These are phyloP conservation scores for Salix udensis DNA, from an alignment of 345 rosid species.

Conservation along the genomic window DNA sequence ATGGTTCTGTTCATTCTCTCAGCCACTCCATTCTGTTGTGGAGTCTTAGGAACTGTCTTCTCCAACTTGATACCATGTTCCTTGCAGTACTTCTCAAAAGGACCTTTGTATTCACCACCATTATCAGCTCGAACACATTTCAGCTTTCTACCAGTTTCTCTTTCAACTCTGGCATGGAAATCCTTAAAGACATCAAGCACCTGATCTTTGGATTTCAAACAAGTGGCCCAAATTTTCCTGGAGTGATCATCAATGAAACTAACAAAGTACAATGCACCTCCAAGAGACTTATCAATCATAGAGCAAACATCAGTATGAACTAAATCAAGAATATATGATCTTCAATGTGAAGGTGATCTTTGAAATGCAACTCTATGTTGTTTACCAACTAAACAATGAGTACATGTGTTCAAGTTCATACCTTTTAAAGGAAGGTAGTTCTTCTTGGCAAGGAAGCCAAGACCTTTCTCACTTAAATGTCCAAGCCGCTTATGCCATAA, in stretches of 20 bases:
- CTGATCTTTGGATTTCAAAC: background rate
- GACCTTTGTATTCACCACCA: background rate
- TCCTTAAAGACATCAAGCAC: background rate
- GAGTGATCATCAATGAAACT: background rate
- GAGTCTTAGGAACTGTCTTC: background rate
- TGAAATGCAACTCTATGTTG: too few relatives aligned
- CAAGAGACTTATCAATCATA: background rate
- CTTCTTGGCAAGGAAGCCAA: too few relatives aligned
- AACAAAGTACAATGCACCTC: background rate
- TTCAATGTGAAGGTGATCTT: too few relatives aligned
- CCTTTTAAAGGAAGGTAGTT: too few relatives aligned
- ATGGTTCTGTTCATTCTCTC: background rate
- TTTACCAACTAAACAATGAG: too few relatives aligned
- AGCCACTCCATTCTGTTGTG: background rate
- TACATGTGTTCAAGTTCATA: too few relatives aligned
- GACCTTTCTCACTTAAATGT: too few relatives aligned
- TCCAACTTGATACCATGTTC: background rate
- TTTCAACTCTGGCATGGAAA: background rate
- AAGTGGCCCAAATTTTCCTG: background rate
- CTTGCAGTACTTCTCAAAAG: background rate
- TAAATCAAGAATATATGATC: background rate
- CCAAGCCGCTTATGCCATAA: too few relatives aligned
- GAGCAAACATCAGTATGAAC: background rate
- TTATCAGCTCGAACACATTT: background rate
- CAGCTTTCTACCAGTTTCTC: background rate